Evolutionary conservation across 2,329 filamentous ascomycete genomes (phyloP).

Genomic region (Apiospora pterosperma): DNA sequence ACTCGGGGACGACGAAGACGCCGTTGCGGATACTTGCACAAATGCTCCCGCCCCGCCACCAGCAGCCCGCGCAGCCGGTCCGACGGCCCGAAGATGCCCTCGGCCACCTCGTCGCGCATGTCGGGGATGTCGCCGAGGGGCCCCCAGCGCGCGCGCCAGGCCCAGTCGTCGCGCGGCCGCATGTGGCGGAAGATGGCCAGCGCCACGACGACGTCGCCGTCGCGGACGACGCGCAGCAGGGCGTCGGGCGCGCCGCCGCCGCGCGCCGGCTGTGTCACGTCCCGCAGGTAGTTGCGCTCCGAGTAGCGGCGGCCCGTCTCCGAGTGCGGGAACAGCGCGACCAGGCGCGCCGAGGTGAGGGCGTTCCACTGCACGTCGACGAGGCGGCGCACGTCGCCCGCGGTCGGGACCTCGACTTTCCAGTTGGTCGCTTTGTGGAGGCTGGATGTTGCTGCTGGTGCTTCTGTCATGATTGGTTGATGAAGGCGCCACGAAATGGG

Average conservation of each 20-base stretch:
- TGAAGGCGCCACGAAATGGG: too few species aligned
- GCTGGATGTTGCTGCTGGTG: background rate
- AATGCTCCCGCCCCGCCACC: conserved; percentile 7
- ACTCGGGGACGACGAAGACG: too few species aligned
- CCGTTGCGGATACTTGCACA: too few species aligned
- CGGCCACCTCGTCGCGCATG: conserved; percentile 7
- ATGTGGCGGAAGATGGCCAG: conserved; percentile 12
- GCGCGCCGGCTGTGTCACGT: background rate
- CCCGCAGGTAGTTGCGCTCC: conserved; percentile 9
- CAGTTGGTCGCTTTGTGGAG: background rate
- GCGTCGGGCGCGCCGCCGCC: background rate
- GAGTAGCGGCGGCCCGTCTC: conserved; percentile 9
- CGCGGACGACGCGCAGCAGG: conserved; percentile 7
- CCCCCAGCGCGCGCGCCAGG: conserved; percentile 10
- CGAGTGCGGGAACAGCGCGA: conserved; percentile 10
- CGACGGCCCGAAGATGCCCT: conserved; percentile 9
- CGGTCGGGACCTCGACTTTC: background rate
- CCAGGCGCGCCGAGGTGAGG: conserved; percentile 9
- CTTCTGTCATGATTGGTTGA: background rate
- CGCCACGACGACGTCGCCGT: conserved; percentile 2
- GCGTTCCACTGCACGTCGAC: conserved; percentile 11
- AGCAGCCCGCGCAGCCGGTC: conserved; percentile 9
- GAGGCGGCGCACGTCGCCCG: conserved; percentile 10
- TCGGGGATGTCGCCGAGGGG: conserved; percentile 8
- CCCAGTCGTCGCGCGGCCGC: conserved; percentile 1